These are phyloP conservation scores for Fusarium hostae DNA, from an alignment of 2,329 filamentous ascomycete species.

Conservation along the genomic window DNA sequence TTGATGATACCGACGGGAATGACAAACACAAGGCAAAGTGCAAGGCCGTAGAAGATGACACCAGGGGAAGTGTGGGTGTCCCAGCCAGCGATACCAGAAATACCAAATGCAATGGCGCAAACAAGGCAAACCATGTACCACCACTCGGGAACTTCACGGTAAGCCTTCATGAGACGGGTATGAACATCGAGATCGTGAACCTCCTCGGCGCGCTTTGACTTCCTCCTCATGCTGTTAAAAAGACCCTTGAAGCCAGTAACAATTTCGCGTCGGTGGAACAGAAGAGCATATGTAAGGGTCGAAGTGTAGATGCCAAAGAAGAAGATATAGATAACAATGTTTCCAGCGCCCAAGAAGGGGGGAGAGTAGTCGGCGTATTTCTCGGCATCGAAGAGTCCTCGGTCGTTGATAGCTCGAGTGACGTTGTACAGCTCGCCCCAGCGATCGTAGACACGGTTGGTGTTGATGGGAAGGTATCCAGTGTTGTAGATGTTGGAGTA, in stretches of 20 bases:
- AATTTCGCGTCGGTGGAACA: slow-evolving; percentile 65
- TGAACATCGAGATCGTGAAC: slow-evolving; percentile 58
- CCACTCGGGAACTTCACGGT: slow-evolving; percentile 64
- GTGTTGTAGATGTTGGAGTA: slow-evolving; percentile 69
- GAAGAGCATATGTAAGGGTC: slow-evolving; percentile 60
- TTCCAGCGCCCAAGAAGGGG: slow-evolving; percentile 61
- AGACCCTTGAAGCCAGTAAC: slow-evolving; percentile 60
- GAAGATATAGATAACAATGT: slow-evolving; percentile 63
- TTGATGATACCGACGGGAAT: slow-evolving; percentile 64
- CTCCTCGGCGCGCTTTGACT: slow-evolving; percentile 51
- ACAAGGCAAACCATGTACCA: slow-evolving; percentile 61
- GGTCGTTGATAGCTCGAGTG: slow-evolving; percentile 53
- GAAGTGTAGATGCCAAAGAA: slow-evolving; percentile 67
- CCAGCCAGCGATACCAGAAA: slow-evolving; percentile 60
- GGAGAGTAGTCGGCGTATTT: slow-evolving; percentile 64
- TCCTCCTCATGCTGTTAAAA: slow-evolving; percentile 57
- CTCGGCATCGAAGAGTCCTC: slow-evolving; percentile 57
- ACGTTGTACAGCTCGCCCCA: slow-evolving; percentile 61
- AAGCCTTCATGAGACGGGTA: slow-evolving; percentile 60
- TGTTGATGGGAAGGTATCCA: slow-evolving; percentile 64
- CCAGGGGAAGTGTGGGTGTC: slow-evolving; percentile 62
- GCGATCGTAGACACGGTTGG: slow-evolving; percentile 63
- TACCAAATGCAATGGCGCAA: slow-evolving; percentile 57
- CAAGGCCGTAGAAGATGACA: slow-evolving; percentile 63
- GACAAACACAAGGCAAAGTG: slow-evolving; percentile 61